These are phyloP conservation scores for Pythium apleroticum DNA, from an alignment of 352 stramenopile genomes.

Conservation along the genomic window DNA sequence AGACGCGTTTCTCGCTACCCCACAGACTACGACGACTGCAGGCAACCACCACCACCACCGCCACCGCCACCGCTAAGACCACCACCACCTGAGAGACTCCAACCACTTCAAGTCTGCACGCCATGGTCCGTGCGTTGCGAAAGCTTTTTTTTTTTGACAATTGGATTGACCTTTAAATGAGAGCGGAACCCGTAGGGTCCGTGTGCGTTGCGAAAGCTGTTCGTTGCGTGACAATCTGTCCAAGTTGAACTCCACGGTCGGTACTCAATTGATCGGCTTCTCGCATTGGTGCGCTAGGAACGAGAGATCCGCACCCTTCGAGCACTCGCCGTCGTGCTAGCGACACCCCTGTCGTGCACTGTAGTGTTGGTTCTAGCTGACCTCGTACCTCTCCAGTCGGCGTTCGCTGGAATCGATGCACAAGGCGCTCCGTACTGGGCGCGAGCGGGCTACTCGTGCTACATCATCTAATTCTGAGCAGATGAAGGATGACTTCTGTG, in stretches of 20 bases:
- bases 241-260: not conserved
- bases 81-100: too few relatives aligned
- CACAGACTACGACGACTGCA: too few relatives aligned
- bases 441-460: not conserved
- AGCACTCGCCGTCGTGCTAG: not conserved
- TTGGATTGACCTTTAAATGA: too few relatives aligned
- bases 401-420: not conserved
- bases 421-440: not conserved
- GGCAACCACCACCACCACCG: too few relatives aligned
- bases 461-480: too few relatives aligned
- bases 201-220: not conserved
- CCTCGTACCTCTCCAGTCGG: not conserved
- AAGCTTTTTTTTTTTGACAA: too few relatives aligned
- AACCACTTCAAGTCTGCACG: too few relatives aligned
- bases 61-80: too few relatives aligned
- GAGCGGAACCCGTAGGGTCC: too few relatives aligned
- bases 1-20: too few relatives aligned
- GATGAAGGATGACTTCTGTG: too few relatives aligned
- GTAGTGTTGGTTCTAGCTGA: not conserved
- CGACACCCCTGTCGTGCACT: not conserved
- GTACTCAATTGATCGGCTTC: not conserved
- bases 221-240: not conserved
- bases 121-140: too few relatives aligned
- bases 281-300: not conserved
- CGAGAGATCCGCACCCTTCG: not conserved